phyloP scores from a whole-genome alignment of 495 filamentous ascomycete species.

The Cudoniella acicularis region DNA sequence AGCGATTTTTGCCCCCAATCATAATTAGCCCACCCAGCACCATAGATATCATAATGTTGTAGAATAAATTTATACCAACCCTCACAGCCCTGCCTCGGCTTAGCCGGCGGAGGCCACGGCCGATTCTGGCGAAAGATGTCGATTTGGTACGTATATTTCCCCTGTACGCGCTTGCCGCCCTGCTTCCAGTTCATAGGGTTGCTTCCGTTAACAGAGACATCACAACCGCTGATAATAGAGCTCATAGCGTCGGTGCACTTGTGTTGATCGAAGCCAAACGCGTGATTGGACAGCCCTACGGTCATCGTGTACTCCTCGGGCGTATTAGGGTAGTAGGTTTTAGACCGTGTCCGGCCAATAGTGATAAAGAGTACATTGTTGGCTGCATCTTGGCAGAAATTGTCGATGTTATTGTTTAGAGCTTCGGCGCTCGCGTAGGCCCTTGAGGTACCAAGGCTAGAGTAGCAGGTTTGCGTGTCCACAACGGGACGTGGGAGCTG shows the following conservation, averaged over 20 bases:
- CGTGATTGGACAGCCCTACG: background rate
- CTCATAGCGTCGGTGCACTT: conserved; percentile 4
- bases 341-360: conserved; percentile 1
- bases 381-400: conserved; percentile 7
- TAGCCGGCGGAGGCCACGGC: conserved; percentile 5
- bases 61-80: conserved; percentile 13
- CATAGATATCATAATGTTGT: conserved; percentile 9
- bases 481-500: background rate
- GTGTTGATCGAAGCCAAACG: conserved; percentile 7
- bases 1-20: conserved; percentile 7
- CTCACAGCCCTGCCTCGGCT: conserved; percentile 5
- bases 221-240: conserved; percentile 6
- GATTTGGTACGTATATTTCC: conserved; percentile 7
- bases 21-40: conserved; percentile 10
- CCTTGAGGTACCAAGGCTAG: conserved; percentile 10
- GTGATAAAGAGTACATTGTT: conserved; percentile 5
- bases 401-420: conserved; percentile 3
- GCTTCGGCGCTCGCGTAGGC: conserved; percentile 10
- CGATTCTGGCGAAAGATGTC: conserved; percentile 1
- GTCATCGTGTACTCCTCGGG: conserved; percentile 6
- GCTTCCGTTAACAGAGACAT: background rate
- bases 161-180: conserved; percentile 1
- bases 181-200: conserved; percentile 10
- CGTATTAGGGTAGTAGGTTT: conserved; percentile 4
- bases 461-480: conserved; percentile 8